These are phyloP conservation scores for Hypholoma fasciculare DNA, from an alignment of 768 basidiomycete species.

Conservation along the genomic window DNA sequence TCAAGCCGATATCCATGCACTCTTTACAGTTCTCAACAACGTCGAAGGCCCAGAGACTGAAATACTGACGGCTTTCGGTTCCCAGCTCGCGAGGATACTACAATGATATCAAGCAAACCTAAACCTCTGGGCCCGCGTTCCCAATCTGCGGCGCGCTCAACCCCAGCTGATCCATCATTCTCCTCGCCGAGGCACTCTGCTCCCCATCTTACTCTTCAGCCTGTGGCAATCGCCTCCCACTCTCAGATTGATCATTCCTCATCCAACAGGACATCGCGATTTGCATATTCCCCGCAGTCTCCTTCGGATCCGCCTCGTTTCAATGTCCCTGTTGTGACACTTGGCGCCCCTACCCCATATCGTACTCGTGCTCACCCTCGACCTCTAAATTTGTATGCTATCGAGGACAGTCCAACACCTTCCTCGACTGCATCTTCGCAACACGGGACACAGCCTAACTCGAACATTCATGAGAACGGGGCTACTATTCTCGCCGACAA, in stretches of 20 bases:
- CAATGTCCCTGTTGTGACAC: neutral
- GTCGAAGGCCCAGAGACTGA: neutral
- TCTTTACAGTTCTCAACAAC: neutral
- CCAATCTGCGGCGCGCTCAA: neutral
- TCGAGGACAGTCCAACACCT: neutral
- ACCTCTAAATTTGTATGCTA: neutral
- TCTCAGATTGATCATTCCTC: neutral
- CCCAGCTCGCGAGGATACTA: neutral
- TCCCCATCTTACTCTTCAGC: too few species aligned
- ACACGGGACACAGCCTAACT: neutral
- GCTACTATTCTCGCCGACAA: neutral
- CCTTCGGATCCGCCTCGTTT: neutral
- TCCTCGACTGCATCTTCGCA: too few species aligned
- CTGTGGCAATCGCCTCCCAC: neutral
- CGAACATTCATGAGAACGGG: neutral
- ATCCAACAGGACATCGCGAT: neutral
- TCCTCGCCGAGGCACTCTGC: neutral
- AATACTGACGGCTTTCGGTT: neutral
- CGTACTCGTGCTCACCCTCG: neutral
- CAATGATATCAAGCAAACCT: neutral
- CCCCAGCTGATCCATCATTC: neutral
- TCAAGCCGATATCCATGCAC: neutral
- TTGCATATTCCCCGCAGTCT: neutral
- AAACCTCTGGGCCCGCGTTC: neutral
- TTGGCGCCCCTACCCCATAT: neutral